These are phyloP conservation scores for Sphaerulina musiva DNA, from an alignment of 2,329 filamentous ascomycete species.

Conservation along the genomic window DNA sequence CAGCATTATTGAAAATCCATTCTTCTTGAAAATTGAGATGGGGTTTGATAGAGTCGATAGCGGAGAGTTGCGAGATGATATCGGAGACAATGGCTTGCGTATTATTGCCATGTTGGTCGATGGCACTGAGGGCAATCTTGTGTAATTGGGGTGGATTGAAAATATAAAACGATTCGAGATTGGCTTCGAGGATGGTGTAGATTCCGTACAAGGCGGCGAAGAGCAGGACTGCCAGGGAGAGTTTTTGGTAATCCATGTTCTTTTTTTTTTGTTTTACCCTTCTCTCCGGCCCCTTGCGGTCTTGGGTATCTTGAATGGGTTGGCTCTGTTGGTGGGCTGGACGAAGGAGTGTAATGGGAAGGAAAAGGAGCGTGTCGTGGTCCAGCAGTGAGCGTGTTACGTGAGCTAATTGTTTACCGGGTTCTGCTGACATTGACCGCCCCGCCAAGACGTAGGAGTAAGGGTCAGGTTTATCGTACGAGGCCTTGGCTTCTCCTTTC, in stretches of 20 bases:
- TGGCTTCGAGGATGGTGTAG: conserved; percentile 52
- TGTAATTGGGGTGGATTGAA: conserved; percentile 65
- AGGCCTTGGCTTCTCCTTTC: too few species aligned
- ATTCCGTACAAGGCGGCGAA: conserved; percentile 51
- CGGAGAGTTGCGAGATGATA: conserved; percentile 62
- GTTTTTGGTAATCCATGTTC: conserved; percentile 9
- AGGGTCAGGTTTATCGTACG: too few species aligned
- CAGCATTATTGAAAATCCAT: conserved; percentile 90
- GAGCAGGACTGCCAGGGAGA: conserved; percentile 50
- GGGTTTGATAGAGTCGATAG: conserved; percentile 35
- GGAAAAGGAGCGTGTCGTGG: too few species aligned
- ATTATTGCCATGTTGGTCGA: conserved; percentile 66
- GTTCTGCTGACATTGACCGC: too few species aligned
- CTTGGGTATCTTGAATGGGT: too few species aligned
- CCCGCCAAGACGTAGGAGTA: too few species aligned
- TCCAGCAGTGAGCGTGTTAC: too few species aligned
- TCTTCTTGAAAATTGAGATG: conserved; percentile 63
- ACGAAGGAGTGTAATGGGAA: too few species aligned
- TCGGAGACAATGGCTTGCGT: conserved; percentile 61
- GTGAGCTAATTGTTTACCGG: too few species aligned
- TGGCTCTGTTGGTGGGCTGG: too few species aligned
- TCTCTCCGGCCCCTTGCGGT: too few species aligned
- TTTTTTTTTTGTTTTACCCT: background rate
- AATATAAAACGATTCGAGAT: conserved; percentile 58
- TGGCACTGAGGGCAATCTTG: conserved; percentile 58